Evolutionary conservation across 257 asterid species (phyloP).

Genomic region (Avicennia marina): DNA sequence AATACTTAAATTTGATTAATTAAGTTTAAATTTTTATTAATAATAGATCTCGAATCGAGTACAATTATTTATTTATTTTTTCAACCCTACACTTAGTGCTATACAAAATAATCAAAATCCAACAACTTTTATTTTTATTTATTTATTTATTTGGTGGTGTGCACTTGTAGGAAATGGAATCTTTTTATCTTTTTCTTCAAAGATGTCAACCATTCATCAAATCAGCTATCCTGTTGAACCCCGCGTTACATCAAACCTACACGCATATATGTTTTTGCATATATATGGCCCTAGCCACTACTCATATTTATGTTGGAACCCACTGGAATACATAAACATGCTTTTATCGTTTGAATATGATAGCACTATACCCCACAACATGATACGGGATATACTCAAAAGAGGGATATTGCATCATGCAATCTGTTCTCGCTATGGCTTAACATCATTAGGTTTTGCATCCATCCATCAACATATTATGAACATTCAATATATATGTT

Average conservation of each 20-base stretch:
- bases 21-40: too few relatives aligned
- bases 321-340: not conserved
- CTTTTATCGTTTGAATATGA: constrained; percentile 13
- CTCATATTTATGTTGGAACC: too few relatives aligned
- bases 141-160: not conserved
- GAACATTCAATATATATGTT: too few relatives aligned
- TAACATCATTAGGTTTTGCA: not conserved
- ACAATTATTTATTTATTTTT: too few relatives aligned
- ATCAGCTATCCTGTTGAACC: too few relatives aligned
- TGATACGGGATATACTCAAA: constrained; percentile 15
- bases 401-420: constrained; percentile 27
- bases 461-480: too few relatives aligned
- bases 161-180: not conserved
- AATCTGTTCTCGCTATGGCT: constrained; percentile 18
- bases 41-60: too few relatives aligned
- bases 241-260: constrained; percentile 1
- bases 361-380: constrained; percentile 17
- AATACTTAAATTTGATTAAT: too few relatives aligned
- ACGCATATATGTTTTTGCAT: too few relatives aligned
- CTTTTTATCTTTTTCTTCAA: not conserved
- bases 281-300: too few relatives aligned
- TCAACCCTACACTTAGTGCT: too few relatives aligned
- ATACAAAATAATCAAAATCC: too few relatives aligned
- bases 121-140: not conserved
- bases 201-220: constrained; percentile 21